Conservation (phyloP, 2,329 filamentous ascomycete genomes). For the Ophiostoma tasmaniense region DNA sequence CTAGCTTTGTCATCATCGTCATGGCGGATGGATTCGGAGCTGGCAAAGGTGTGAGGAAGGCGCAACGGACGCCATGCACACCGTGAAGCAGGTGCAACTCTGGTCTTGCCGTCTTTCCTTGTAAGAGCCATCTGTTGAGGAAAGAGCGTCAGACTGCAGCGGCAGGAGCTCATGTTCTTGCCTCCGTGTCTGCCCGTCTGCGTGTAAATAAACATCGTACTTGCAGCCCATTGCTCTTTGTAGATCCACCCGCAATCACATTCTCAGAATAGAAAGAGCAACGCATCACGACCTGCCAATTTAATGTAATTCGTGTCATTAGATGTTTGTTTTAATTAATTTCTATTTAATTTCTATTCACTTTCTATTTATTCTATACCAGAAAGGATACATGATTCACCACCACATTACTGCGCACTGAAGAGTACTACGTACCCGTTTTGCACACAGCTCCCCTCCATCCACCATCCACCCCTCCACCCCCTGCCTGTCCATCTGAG, state of each 20-base stretch:
- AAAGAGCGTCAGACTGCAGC: neutral
- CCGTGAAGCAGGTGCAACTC: neutral
- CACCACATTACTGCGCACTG: neutral
- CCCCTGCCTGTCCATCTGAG: constrained; percentile 6
- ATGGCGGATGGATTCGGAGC: neutral
- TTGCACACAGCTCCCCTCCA: neutral
- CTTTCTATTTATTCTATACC: neutral
- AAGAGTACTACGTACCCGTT: too few relatives aligned
- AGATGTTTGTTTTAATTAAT: neutral
- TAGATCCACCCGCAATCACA: neutral
- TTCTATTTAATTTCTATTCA: neutral
- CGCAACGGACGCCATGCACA: neutral
- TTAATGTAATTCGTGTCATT: neutral
- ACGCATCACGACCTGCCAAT: neutral
- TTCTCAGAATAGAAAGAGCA: neutral
- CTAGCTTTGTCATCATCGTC: neutral
- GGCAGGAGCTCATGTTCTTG: neutral
- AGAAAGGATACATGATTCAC: neutral
- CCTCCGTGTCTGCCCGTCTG: neutral
- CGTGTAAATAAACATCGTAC: neutral
- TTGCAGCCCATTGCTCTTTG: neutral
- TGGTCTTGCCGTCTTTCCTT: neutral
- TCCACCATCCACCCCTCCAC: neutral
- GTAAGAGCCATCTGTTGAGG: neutral
- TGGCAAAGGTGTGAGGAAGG: neutral